Evolutionary conservation across 2,329 filamentous ascomycete genomes (phyloP).

Genomic region (Monosporascus sp.): DNA sequence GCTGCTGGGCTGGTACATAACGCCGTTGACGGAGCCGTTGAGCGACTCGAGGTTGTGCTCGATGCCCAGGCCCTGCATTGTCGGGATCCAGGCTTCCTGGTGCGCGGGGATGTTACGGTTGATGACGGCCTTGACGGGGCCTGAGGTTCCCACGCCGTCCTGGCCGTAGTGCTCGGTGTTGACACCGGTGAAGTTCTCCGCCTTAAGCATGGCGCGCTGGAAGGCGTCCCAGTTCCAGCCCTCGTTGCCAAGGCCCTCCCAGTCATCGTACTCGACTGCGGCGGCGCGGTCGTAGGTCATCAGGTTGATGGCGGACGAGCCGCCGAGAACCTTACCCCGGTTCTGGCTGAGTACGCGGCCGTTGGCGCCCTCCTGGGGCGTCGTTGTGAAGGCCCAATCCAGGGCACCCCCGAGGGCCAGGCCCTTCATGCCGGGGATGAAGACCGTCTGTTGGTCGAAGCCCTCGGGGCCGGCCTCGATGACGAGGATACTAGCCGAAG

Average conservation of each 20-base stretch:
- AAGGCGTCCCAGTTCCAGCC: constrained; percentile 54
- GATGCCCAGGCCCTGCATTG: constrained; percentile 32
- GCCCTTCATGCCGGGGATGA: constrained; percentile 33
- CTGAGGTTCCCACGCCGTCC: constrained; percentile 36
- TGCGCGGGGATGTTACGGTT: constrained; percentile 33
- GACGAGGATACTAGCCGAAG: constrained; percentile 35
- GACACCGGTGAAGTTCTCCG: constrained; percentile 11
- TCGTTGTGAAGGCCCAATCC: constrained; percentile 39
- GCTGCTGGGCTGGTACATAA: constrained; percentile 32
- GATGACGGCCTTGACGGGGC: constrained; percentile 46
- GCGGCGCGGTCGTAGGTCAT: constrained; percentile 48
- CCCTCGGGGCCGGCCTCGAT: constrained; percentile 35
- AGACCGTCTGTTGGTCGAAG: constrained; percentile 20
- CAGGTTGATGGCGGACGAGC: constrained; percentile 56
- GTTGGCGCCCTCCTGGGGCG: constrained; percentile 30
- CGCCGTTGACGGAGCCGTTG: constrained; percentile 34
- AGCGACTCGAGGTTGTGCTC: constrained; percentile 31
- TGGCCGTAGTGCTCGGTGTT: constrained; percentile 34
- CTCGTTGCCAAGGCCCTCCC: constrained; percentile 51
- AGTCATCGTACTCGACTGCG: constrained; percentile 48
- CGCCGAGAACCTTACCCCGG: constrained; percentile 52
- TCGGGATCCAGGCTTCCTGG: constrained; percentile 41
- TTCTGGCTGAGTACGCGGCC: constrained; percentile 37
- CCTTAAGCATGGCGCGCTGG: constrained; percentile 16
- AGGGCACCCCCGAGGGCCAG: constrained; percentile 29